These are phyloP conservation scores for Zea mays DNA, from an alignment of 176 grass and related monocot species.

Conservation along the genomic window DNA sequence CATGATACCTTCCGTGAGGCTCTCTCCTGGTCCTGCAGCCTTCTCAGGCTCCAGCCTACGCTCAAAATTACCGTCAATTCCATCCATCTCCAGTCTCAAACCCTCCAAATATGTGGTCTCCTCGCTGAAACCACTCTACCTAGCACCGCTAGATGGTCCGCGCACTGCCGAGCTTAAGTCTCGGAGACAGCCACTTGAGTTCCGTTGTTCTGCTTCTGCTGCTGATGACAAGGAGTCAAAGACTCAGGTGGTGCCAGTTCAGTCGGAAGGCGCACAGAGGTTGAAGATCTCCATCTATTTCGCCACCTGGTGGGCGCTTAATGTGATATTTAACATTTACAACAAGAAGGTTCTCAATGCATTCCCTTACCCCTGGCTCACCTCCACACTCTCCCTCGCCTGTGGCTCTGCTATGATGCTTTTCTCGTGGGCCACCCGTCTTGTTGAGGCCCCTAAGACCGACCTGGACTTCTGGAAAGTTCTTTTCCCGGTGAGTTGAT, in stretches of 20 bases:
- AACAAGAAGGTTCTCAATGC: constrained; percentile 97
- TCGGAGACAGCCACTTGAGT: constrained; percentile 41
- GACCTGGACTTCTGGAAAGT: constrained; percentile 87
- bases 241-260: constrained; percentile 27
- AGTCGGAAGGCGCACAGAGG: constrained; percentile 50
- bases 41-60: constrained; percentile 43
- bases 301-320: constrained; percentile 91
- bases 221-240: constrained; percentile 60
- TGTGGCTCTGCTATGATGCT: constrained; percentile 83
- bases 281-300: constrained; percentile 90
- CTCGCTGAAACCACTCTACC: constrained; percentile 66
- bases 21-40: constrained; percentile 36
- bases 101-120: constrained; percentile 40
- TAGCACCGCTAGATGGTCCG: constrained; percentile 44
- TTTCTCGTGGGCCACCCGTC: constrained; percentile 70
- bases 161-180: constrained; percentile 27
- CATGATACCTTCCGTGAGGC: constrained; percentile 44
- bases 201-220: constrained; percentile 52
- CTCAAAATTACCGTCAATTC: constrained; percentile 36
- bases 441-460: constrained; percentile 76
- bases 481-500: constrained; percentile 69
- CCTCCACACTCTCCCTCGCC: constrained; percentile 78
- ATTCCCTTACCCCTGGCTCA: constrained; percentile 93
- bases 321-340: constrained; percentile 98
- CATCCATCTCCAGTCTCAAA: constrained; percentile 40